Evolutionary conservation across 495 filamentous ascomycete genomes (phyloP), one percentile per base, ranked within the genome.

Genomic region (Podospora fimiseda): DNA sequence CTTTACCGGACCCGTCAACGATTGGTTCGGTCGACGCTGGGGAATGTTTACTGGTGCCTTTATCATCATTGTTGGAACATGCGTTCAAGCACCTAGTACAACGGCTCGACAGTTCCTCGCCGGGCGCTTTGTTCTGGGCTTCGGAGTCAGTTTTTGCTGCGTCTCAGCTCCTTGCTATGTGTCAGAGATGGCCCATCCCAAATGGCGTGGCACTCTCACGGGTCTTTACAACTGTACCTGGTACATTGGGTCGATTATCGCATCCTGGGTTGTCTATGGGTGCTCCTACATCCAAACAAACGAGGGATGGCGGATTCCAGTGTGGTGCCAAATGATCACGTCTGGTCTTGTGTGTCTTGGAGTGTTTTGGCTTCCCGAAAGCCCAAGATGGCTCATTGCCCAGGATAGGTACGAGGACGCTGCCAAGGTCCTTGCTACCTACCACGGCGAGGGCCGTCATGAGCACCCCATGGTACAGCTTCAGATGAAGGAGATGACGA

Each of bases 91-190:
- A 2, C 60, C 70, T 13, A 53, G 64, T 43, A 47, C 47, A 51
- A 55, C 42, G 61, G 44, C 49, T 55, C 61, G 60, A 33, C 76
- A 66, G 56, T 88, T 90, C 61, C 82, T 88, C 64, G 85, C 73
- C 16, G 87, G 86, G n/a, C 82, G 87, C 6, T 90, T 90, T 67
- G 59, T 89, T 13, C 75, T 90, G 14, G 86, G 87, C 1, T 86
- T 90, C 54, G 87, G 87, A 9, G 83, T 87, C 30, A 78, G 77
- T 8, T 81, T 87, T 27, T 75, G 76, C 39, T 76, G 79, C 40
- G 78, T 83, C n/a, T 86, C 86, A 8, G 86, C 82, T 0, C 88
- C 87, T 0, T 77, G 81, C 9, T 90, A 89, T 56, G 82, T 88
- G 30, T 80, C 82, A 1, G 88, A 90, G 65, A 82, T 89, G 60